These are phyloP conservation scores for Psidium guajava DNA, from an alignment of 345 rosid genomes.

Conservation along the genomic window DNA sequence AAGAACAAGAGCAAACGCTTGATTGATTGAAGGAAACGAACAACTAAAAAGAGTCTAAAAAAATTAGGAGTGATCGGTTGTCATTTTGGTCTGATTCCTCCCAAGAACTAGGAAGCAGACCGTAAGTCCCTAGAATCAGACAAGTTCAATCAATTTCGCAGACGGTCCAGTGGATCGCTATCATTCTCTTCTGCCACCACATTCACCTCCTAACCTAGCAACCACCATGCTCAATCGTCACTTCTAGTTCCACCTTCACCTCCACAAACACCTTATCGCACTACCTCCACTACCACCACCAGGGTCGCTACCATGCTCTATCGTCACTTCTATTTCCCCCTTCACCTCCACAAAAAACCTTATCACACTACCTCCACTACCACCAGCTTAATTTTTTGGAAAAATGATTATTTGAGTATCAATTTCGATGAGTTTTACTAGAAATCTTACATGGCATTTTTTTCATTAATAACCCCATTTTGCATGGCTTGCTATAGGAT, in stretches of 20 bases:
- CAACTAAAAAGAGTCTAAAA: too few species aligned
- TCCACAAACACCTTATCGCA: not conserved
- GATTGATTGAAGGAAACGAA: not conserved
- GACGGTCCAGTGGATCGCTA: too few species aligned
- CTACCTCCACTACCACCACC: not conserved
- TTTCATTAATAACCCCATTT: too few species aligned
- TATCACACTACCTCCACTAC: not conserved
- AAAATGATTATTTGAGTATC: too few species aligned
- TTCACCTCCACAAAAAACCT: not conserved
- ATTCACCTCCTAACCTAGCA: not conserved
- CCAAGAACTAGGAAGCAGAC: too few species aligned
- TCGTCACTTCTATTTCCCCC: not conserved
- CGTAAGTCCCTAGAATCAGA: too few species aligned
- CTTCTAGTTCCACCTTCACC: not conserved
- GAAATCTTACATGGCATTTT: too few species aligned
- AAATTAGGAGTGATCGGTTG: too few species aligned
- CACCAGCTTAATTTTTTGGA: not conserved
- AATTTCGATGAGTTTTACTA: too few species aligned
- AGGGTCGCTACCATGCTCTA: not conserved
- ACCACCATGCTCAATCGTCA: not conserved
- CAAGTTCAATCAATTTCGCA: too few species aligned
- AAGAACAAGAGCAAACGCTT: not conserved
- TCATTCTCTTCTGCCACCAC: not conserved
- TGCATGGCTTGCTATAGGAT: too few species aligned
- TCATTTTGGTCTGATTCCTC: too few species aligned